Base-by-base conservation (phyloP, 1,139 yeast genomes). In the Candida sp. region DNA sequence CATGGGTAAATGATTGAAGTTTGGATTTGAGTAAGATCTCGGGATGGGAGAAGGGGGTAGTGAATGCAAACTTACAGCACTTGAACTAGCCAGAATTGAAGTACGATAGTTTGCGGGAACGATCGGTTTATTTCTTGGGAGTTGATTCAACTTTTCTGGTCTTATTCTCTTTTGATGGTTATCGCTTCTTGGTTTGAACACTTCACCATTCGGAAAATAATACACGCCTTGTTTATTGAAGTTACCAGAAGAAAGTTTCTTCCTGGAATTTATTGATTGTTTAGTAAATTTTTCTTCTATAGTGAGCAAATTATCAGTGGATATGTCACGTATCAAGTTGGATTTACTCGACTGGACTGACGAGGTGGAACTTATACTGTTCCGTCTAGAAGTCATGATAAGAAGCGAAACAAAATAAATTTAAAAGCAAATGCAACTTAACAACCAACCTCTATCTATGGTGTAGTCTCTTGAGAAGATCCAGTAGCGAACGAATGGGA, bases 131-230 rank as follows among this genome's bases (percentile, higher is more conserved):
- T 25, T 25, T 25, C 29, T 6, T 12, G 37, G 38, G 41, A 44
- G 43, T 25, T 25, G 29, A 25, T 46, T 49, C 36, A 66, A 47
- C 46, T 66, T 64, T 12, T 52, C 53, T 5, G 79, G 79, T 44
- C 73, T 60, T 39, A 66, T 56, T 43, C 79, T 61, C 41, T 60
- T 64, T 21, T 37, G 39, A 22, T 37, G 39, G 36, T 49, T 47
- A 12, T 68, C 60, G 38, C 57, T 56, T 37, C 81, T 55, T 1
- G 82, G 82, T 30, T 77, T 60, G 53, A 77, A 78, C 4, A 77
- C 68, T 53, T 77, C 83, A 40, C 83, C 83, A 54, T 78, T 77
- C 9, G 82, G 82, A 52, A 77, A 78, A 49, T 64, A 70, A 52
- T 69, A 76, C 41, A 66, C 57, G 4, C 76, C 75, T 5, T 23